Conservation (phyloP, 2,329 filamentous ascomycete species). For the Nemania abortiva region DNA sequence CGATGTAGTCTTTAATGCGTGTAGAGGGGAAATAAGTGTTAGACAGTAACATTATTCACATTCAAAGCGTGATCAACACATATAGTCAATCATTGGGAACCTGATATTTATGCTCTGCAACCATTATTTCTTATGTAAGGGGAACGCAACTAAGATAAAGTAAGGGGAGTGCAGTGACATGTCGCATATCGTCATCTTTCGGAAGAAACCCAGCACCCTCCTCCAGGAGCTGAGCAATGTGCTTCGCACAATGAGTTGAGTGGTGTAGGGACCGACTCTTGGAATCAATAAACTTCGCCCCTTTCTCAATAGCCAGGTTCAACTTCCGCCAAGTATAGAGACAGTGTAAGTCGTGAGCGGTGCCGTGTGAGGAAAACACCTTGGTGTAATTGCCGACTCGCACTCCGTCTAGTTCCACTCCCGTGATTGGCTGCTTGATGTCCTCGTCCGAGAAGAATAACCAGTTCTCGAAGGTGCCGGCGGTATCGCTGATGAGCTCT, state of each 20-base stretch:
- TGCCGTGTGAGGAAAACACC: slow-evolving; percentile 15
- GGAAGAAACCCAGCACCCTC: slow-evolving; percentile 23
- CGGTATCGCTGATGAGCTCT: slow-evolving; percentile 15
- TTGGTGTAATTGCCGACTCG: slow-evolving; percentile 19
- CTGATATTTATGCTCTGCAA: no score
- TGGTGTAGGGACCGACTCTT: slow-evolving; percentile 24
- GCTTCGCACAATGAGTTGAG: slow-evolving; percentile 22
- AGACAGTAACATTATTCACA: no score
- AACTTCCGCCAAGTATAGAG: slow-evolving; percentile 22
- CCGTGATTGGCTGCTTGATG: background rate
- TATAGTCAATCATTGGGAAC: no score
- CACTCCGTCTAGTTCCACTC: slow-evolving; percentile 6
- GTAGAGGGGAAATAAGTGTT: no score
- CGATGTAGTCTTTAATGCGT: no score
- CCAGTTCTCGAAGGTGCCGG: slow-evolving; percentile 21
- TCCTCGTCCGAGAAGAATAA: slow-evolving; percentile 13
- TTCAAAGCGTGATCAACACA: no score
- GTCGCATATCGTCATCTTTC: slow-evolving; percentile 9
- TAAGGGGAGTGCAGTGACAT: slow-evolving; percentile 18
- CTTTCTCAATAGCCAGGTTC: slow-evolving; percentile 16
- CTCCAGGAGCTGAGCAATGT: slow-evolving; percentile 22
- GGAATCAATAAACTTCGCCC: slow-evolving; percentile 7
- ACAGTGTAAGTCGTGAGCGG: slow-evolving; percentile 18
- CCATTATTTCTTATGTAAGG: no score
- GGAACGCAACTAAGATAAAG: no score